phyloP scores from a whole-genome alignment of 768 basidiomycete genomes.

The Tylopilus felleus region DNA sequence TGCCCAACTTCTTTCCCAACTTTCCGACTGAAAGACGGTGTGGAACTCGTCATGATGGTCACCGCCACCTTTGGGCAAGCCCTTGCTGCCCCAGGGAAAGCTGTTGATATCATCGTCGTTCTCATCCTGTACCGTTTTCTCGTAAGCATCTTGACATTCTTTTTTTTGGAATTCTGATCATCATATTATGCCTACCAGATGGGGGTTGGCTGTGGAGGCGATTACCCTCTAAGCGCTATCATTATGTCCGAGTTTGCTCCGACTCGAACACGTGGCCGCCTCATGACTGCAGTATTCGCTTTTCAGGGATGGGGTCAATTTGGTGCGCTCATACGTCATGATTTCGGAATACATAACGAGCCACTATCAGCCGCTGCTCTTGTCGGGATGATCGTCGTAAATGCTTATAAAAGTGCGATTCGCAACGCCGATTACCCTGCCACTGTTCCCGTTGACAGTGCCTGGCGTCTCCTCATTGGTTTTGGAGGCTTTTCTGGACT shows the following conservation, averaged over 20 bases:
- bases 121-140: conserved; percentile 84
- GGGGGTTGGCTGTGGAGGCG: conserved; percentile 84
- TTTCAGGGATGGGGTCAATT: conserved; percentile 90
- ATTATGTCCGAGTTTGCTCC: conserved; percentile 90
- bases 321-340: conserved; percentile 36
- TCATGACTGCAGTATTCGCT: conserved; percentile 88
- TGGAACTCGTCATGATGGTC: conserved; percentile 70
- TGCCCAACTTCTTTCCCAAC: neutral
- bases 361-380: conserved; percentile 53
- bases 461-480: conserved; percentile 87
- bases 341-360: neutral
- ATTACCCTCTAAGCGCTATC: conserved; percentile 78
- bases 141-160: conserved; percentile 27
- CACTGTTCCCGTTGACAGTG: conserved; percentile 59
- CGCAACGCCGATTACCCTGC: conserved; percentile 39
- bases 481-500: conserved; percentile 77
- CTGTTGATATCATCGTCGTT: conserved; percentile 63
- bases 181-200: conserved; percentile 35
- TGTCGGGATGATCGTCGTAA: conserved; percentile 57
- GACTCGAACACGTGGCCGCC: conserved; percentile 69
- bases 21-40: conserved; percentile 36
- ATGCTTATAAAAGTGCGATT: conserved; percentile 59
- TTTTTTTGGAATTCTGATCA: neutral
- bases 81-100: conserved; percentile 58
- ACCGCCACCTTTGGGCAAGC: conserved; percentile 77